A percentile compares a stretch with the other conserved stretches of the same genome.
phyloP scores from a whole-genome alignment of 805 yeast genomes.

The Saccharomycopsis javanensis region DNA sequence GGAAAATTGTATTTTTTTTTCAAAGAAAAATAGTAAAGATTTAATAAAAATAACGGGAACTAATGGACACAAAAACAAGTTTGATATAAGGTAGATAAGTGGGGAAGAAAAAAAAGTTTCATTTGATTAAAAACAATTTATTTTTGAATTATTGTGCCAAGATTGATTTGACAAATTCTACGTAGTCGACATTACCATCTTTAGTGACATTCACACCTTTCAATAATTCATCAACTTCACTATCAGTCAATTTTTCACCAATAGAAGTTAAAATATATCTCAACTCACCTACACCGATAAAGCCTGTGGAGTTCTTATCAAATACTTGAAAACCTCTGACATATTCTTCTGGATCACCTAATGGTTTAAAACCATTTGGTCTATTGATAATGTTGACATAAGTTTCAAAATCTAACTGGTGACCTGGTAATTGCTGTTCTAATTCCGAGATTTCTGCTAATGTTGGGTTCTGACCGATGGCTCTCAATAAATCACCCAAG shows the following conservation, averaged over 20 bases:
- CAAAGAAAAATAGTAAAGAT: no score
- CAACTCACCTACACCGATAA: conserved; percentile 94
- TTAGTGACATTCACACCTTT: conserved; percentile 91
- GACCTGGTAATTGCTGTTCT: conserved; percentile 31
- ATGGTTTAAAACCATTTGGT: conserved; percentile 79
- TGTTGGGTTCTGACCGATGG: conserved; percentile 98
- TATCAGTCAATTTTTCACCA: conserved; percentile 86
- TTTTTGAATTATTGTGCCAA: conserved; percentile 56
- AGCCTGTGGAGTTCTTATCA: conserved; percentile 92
- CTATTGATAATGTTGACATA: conserved; percentile 70
- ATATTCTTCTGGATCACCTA: conserved; percentile 81
- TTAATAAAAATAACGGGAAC: background rate
- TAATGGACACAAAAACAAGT: conserved; percentile 1
- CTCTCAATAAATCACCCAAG: conserved; percentile 88
- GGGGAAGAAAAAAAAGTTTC: background rate
- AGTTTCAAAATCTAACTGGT: conserved; percentile 56
- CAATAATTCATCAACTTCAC: conserved; percentile 90
- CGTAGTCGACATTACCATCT: conserved; percentile 92
- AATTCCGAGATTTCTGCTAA: conserved; percentile 69
- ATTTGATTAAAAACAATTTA: no score
- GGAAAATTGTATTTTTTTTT: no score
- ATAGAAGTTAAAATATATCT: conserved; percentile 90
- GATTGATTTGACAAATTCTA: conserved; percentile 87
- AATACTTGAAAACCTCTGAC: conserved; percentile 92
- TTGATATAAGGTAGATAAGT: background rate